Base-by-base conservation (phyloP, 177 flowering plant species). In the Vitis hybrid region DNA sequence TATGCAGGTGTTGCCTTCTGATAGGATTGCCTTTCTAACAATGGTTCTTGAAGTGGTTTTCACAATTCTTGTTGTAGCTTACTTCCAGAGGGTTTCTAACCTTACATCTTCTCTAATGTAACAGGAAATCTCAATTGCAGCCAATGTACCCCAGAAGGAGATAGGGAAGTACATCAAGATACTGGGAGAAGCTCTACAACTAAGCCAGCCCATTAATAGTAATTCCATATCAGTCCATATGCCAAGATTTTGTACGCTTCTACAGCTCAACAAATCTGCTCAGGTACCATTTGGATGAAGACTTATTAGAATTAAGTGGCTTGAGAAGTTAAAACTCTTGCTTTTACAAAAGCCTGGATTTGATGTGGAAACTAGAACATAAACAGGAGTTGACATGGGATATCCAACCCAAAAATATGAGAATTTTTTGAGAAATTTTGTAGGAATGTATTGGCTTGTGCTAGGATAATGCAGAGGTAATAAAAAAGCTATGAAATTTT, bases 131-230 rank as follows among this genome's bases (percentile, higher is more conserved):
- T 95, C 99, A 2, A 85, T 85, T 77, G 97, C 99, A 22, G 94
- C 98, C 31, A 95, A 95, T 77, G 85, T 95, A 33, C 96, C 96
- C 16, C 99, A 95, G 82, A 95, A 95, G 81, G 99, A 95, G 86
- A 95, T 95, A 60, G 99, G 99, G 21, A 95, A 93, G 78, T 95
- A 95, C 78, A 93, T 95, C 72, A 95, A 95, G 82, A 93, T 95
- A 73, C 83, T 95, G 9, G 99, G 98, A 73, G 99, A 95, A 78
- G 96, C 98, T 71, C 79, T 95, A 64, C 97, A 95, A 74, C 78
- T 95, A 63, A 91, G 98, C 75, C 98, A 95, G 71, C 99, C 99
- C 52, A 83, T 95, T 45, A 95, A 95, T 76, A 95, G 99, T 82
- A 95, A 95, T 71, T 95, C 99, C 11, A 95, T 95, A 70, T 81